These are phyloP conservation scores for Chalciporus piperatus DNA, from an alignment of 768 basidiomycete species.

Conservation along the genomic window DNA sequence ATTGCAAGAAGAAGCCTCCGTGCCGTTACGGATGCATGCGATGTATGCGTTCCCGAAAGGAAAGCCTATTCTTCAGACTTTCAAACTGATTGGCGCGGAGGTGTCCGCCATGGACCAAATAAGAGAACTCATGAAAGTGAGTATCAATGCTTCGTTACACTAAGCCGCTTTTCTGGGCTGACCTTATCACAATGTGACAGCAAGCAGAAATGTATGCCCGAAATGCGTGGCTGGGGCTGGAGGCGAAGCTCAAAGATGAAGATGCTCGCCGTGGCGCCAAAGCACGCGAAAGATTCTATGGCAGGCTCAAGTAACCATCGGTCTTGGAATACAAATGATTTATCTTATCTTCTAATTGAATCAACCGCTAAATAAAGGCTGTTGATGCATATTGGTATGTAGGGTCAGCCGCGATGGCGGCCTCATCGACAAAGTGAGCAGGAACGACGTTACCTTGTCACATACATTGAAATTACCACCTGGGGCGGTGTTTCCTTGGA, in stretches of 20 bases:
- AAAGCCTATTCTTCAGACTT: slow-evolving; percentile 52
- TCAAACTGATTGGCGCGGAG: slow-evolving; percentile 62
- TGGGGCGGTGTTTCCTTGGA: no score
- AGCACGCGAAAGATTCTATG: slow-evolving; percentile 50
- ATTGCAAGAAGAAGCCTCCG: slow-evolving; percentile 65
- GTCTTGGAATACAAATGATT: background rate
- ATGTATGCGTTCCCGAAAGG: slow-evolving; percentile 57
- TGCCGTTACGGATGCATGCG: slow-evolving; percentile 56
- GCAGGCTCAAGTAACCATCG: slow-evolving; percentile 16
- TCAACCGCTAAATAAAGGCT: background rate
- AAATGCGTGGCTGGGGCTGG: slow-evolving; percentile 53
- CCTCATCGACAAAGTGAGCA: no score
- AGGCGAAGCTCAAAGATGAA: slow-evolving; percentile 64
- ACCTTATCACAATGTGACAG: slow-evolving; percentile 56
- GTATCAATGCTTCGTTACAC: slow-evolving; percentile 5
- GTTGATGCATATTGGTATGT: no score
- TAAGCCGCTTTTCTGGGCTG: background rate
- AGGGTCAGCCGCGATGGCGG: no score
- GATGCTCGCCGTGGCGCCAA: slow-evolving; percentile 58
- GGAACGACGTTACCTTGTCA: no score
- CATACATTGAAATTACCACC: no score
- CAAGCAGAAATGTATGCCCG: slow-evolving; percentile 64
- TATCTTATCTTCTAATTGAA: background rate
- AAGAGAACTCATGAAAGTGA: slow-evolving; percentile 54
- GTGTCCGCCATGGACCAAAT: slow-evolving; percentile 51